Evolutionary conservation across 352 stramenopile genomes (phyloP), one percentile per base, ranked within the genome.

Genomic region (Phytophthora tubulina): DNA sequence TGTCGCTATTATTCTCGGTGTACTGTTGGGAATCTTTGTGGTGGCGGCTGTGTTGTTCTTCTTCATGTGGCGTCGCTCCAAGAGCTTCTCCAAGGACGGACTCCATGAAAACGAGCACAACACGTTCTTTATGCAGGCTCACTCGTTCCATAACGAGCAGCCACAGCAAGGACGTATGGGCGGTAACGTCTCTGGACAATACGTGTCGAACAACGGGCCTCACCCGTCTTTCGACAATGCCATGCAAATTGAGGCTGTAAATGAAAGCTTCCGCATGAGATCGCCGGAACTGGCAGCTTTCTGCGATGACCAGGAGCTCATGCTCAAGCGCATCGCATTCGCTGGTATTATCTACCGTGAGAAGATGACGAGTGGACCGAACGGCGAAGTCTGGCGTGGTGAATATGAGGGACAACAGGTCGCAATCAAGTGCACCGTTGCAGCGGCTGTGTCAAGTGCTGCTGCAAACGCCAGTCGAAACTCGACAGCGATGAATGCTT

Each of bases 301-400:
- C 63, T 78, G 73, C 30, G 65, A 78, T 38, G 65, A 81, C 31
- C 70, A 81, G 42, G 73, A 81, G 31, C 61, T 80, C 4, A 80
- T 80, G 73, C 65, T 81, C 6, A 81, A 81, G 67, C 69, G 73
- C 6, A 77, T 80, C 48, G 64, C 73, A 2, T 80, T 78, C 39
- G 73, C 73, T 0, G 69, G 69, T 2, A 71, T 80, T 60, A 21
- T 77, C 15, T 80, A 75, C 57, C 54, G 63, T 27, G 30, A 80
- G 42, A 60, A 76, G 30, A 71, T 80, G 41, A 64, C 64, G 3
- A 80, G 59, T 46, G 73, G 73, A 15, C 54, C 60, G 8, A 74
- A 74, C n/a, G 68, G 82, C 3, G 82, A 94, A 63, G 81, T 94
- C 14, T 94, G 86, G 86, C 71, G 69, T 2, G 86, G 80, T 8